Evolutionary conservation across 2,329 filamentous ascomycete species (phyloP), one percentile per base, ranked within the genome.

Genomic region (Chrysoporthe deuterocubensis): DNA sequence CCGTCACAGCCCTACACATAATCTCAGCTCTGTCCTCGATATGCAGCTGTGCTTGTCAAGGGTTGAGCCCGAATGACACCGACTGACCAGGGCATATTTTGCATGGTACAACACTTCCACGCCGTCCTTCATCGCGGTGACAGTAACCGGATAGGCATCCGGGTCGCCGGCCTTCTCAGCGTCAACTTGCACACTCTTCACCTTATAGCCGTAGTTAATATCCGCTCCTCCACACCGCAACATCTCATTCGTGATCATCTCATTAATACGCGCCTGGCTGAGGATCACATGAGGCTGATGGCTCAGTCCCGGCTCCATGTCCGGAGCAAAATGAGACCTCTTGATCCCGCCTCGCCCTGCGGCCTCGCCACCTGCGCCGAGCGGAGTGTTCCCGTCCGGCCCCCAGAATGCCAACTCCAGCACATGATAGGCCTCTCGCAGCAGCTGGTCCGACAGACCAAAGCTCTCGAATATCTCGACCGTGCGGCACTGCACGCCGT

Each of bases 381-480:
- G 16, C 1, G 37, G 26, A 6, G 65, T 67, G 0, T 61, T 59
- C 7, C 70, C 73, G 5, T 74, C 71, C 0, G 80, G 74, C 2
- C 81, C 79, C 87, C 87, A 89, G 70, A 90, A 89, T 3, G 82
- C 81, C 3, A 87, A 78, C 75, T 89, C 87, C 21, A 85, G 77
- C 13, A 87, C 82, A 73, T 89, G 87, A 65, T 85, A 89, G 0
- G 86, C 81, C 67, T 89, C 86, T 44, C 81, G 80, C 42, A 89
- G 79, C 40, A 90, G 77, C 21, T 82, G 78, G 58, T 87, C 85
- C 1, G 82, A 80, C 3, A 89, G 80, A 0, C 81, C 84, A 43
- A 89, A 86, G 57, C 84, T 86, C 72, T 89, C 87, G 62, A 89
- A 87, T 32, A 90, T 82, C 74, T 90, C 87, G 16, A 89, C 85